A percentile compares a stretch with the other conserved stretches of the same genome.
These are phyloP conservation scores for Citeromyces siamensis DNA, from an alignment of 1,139 yeast genomes.

Conservation along the genomic window DNA sequence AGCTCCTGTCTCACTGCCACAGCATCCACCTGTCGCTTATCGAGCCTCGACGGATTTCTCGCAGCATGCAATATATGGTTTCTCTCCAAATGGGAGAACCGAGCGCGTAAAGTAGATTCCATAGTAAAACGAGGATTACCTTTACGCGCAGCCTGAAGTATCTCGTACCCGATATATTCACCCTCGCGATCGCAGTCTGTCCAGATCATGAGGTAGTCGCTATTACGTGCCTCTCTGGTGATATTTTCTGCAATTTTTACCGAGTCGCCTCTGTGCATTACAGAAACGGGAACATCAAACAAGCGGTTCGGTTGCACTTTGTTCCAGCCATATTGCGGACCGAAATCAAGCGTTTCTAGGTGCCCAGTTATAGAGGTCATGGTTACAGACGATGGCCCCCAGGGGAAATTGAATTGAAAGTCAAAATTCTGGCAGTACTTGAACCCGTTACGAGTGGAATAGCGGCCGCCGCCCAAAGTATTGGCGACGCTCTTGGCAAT, in stretches of 20 bases:
- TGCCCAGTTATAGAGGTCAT: conserved; percentile 94
- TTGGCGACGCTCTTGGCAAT: conserved; percentile 79
- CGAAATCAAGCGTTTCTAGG: conserved; percentile 48
- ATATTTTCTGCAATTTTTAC: conserved; percentile 59
- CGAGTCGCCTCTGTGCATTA: conserved; percentile 24
- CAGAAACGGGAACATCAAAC: conserved; percentile 54
- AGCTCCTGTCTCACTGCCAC: conserved; percentile 79
- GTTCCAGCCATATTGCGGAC: conserved; percentile 56
- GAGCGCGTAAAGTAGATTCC: conserved; percentile 52
- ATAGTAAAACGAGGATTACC: conserved; percentile 36
- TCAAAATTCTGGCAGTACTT: conserved; percentile 75
- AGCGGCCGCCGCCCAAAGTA: conserved; percentile 64
- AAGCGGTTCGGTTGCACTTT: conserved; percentile 52
- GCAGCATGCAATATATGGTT: conserved; percentile 72
- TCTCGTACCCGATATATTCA: conserved; percentile 87
- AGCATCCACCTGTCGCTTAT: conserved; percentile 66
- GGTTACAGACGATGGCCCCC: conserved; percentile 64
- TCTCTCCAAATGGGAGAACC: conserved; percentile 78
- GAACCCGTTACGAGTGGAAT: conserved; percentile 31
- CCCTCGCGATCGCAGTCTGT: conserved; percentile 99
- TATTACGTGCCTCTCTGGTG: conserved; percentile 43
- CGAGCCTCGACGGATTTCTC: conserved; percentile 45
- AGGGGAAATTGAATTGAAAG: conserved; percentile 49
- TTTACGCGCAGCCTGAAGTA: conserved; percentile 51
- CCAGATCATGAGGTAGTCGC: conserved; percentile 78